A percentile compares a stretch with the other conserved stretches of the same genome.
Evolutionary conservation across 768 basidiomycete species (phyloP).

Genomic region (Hirschioporus abietinus): DNA sequence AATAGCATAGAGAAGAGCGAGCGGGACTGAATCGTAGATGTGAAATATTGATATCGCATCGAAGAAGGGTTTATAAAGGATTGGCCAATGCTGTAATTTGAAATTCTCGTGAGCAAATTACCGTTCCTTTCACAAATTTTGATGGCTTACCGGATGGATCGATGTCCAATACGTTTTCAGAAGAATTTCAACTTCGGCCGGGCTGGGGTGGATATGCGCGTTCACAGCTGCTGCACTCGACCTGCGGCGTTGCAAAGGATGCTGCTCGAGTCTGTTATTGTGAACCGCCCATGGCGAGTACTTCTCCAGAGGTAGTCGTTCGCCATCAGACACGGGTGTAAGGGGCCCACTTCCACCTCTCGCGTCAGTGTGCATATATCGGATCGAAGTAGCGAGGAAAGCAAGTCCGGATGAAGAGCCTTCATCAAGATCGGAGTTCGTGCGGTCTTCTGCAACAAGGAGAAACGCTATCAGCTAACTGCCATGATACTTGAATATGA

Average conservation of each 20-base stretch:
- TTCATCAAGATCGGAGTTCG: not conserved
- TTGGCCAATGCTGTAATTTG: slow-evolving; percentile 2
- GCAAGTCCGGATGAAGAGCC: slow-evolving; percentile 4
- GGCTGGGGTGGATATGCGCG: not conserved
- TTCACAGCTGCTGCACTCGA: not conserved
- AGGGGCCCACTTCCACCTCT: not conserved
- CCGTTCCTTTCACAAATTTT: not conserved
- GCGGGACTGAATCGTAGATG: slow-evolving; percentile 1
- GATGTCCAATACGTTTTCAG: slow-evolving; percentile 5
- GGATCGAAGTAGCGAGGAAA: slow-evolving; percentile 3
- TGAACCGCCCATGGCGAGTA: slow-evolving; percentile 1
- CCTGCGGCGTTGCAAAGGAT: not conserved
- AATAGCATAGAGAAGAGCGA: not conserved
- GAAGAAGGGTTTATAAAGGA: slow-evolving; percentile 2
- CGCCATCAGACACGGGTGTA: not conserved
- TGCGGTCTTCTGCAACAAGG: not conserved
- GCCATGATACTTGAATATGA: not conserved
- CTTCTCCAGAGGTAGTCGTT: not conserved
- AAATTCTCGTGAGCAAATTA: not conserved
- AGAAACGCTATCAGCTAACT: not conserved
- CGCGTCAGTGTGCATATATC: not conserved
- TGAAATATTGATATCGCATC: slow-evolving; percentile 2
- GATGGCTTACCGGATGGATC: slow-evolving; percentile 1
- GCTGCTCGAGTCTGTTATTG: not conserved
- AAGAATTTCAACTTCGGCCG: slow-evolving; percentile 1